phyloP scores from a whole-genome alignment of 2,329 filamentous ascomycete genomes.

The Beauveria rudraprayagi region DNA sequence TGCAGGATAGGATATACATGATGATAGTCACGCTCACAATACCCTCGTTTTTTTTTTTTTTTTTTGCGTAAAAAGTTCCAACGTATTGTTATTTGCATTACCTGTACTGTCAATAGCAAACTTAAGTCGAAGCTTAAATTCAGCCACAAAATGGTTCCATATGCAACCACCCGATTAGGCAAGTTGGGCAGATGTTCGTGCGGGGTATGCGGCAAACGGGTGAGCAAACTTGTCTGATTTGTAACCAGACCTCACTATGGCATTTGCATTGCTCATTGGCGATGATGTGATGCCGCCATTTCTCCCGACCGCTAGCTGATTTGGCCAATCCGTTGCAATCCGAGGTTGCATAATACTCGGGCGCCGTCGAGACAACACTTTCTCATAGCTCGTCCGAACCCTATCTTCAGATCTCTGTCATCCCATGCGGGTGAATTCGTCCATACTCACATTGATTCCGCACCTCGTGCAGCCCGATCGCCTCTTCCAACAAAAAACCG shows the following conservation, averaged over 20 bases:
- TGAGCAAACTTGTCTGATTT: not conserved
- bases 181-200: not conserved
- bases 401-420: not conserved
- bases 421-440: conserved; percentile 4
- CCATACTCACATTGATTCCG: conserved; percentile 1
- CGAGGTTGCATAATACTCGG: not conserved
- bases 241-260: not conserved
- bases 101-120: no score
- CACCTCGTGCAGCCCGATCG: not conserved
- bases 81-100: no score
- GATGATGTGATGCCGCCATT: not conserved
- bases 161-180: not conserved
- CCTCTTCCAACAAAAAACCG: conserved; percentile 6
- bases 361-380: not conserved
- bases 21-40: not conserved
- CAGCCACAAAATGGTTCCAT: not conserved
- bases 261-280: not conserved
- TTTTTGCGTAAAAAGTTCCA: no score
- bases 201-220: not conserved
- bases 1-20: conserved; percentile 5
- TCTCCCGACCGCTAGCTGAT: not conserved
- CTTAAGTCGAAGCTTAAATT: not conserved
- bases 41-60: not conserved
- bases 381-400: not conserved
- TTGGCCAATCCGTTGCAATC: not conserved